phyloP scores from a whole-genome alignment of 805 yeast genomes.

The Candida ulmi region DNA sequence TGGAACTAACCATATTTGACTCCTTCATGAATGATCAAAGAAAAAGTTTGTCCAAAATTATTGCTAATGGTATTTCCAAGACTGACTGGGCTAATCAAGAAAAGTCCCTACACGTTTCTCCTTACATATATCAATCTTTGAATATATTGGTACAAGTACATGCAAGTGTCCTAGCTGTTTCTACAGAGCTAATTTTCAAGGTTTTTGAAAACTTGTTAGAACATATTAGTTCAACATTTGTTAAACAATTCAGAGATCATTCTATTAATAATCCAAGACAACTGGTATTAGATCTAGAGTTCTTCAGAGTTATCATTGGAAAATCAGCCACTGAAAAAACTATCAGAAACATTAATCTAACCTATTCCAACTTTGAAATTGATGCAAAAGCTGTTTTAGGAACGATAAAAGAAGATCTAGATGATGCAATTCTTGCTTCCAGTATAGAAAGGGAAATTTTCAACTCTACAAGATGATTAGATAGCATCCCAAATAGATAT shows the following conservation, averaged over 20 bases:
- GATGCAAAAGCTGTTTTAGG: slow-evolving; percentile 2
- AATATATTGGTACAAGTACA: slow-evolving; percentile 46
- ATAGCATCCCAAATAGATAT: too few relatives aligned
- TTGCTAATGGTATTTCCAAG: slow-evolving; percentile 34
- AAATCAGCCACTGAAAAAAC: slow-evolving; percentile 10
- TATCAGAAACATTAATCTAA: slow-evolving; percentile 15
- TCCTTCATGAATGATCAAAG: slow-evolving; percentile 44
- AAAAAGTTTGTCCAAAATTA: slow-evolving; percentile 34
- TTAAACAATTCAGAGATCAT: slow-evolving; percentile 32
- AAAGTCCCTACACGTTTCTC: slow-evolving; percentile 30
- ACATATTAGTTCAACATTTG: slow-evolving; percentile 29
- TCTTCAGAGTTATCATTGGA: slow-evolving; percentile 32
- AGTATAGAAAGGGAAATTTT: slow-evolving; percentile 19
- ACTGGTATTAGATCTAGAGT: slow-evolving; percentile 47
- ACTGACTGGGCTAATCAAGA: slow-evolving; percentile 36
- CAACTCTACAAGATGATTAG: slow-evolving; percentile 3
- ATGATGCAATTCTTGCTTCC: slow-evolving; percentile 14
- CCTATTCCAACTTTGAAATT: slow-evolving; percentile 15
- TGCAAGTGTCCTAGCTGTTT: slow-evolving; percentile 42
- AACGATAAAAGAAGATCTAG: slow-evolving; percentile 11
- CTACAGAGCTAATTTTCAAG: slow-evolving; percentile 38
- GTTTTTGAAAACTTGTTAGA: slow-evolving; percentile 42
- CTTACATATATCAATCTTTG: slow-evolving; percentile 44
- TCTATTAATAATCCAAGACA: slow-evolving; percentile 45
- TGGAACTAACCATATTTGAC: slow-evolving; percentile 50